Base-by-base conservation (phyloP, 495 filamentous ascomycete genomes). In the Aspergillus ostianus region DNA sequence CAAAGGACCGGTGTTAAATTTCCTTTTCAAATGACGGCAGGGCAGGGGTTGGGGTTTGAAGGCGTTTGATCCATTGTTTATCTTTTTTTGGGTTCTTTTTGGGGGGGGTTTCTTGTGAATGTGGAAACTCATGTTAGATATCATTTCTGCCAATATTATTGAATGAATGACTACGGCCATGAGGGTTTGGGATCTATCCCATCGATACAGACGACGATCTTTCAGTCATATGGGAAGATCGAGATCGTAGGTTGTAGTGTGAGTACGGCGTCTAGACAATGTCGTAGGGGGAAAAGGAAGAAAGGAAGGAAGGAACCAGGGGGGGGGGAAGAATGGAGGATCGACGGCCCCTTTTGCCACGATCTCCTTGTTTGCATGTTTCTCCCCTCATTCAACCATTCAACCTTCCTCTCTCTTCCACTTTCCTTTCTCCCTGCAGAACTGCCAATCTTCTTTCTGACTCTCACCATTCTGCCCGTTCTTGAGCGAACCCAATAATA, bases 341-440 rank as follows among this genome's bases (percentile, higher is more conserved):
- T 64, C 62, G 57, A 52, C 55, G 57, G 51, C 62, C 55, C 55
- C 55, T 51, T 57, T 27, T 27, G 6, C 26, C 50, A 9, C 50
- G n/a, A 52, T 52, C 50, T 26, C 21, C 21, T 48, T 10, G 50
- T 12, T 30, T 13, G 12, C 12, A 27, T 21, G 18, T 26, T 46
- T 49, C 9, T n/a, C 26, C 45, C 21, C 30, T 30, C 56, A 30
- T 59, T 52, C 53, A 62, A 53, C 51, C 56, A 30, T 59, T 52
- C 53, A 62, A 53, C 51, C 55, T 47, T 26, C 58, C 47, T 61
- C 45, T 26, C 26, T 57, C 18, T 45, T 18, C 55, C 53, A 7
- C 52, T 26, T 32, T 53, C 36, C 51, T 21, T 27, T 51, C 55
- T 52, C 47, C 57, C 44, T 47, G 26, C 51, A 2, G 60, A 27